Evolutionary conservation across 768 basidiomycete species (phyloP).

Genomic region (Tricholoma terreum): DNA sequence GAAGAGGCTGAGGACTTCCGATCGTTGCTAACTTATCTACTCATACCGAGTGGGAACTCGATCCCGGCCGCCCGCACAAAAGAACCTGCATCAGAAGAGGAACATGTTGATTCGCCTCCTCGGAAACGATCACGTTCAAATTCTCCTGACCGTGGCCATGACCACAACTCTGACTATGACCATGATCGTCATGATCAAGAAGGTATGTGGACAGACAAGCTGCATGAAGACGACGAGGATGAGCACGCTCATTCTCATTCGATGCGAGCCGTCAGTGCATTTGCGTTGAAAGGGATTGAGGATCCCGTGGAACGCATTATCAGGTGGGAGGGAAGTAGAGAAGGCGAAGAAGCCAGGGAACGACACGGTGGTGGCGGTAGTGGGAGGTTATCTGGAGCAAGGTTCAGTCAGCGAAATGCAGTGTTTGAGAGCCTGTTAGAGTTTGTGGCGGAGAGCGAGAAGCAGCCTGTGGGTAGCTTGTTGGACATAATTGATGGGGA

Average conservation of each 20-base stretch:
- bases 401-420: slow-evolving; percentile 63
- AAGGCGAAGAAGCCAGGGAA: not conserved
- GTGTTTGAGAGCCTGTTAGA: slow-evolving; percentile 66
- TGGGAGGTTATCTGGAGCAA: slow-evolving; percentile 37
- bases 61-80: slow-evolving; percentile 14
- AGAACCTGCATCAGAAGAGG: not conserved
- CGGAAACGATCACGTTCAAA: slow-evolving; percentile 45
- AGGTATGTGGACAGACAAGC: slow-evolving; percentile 42
- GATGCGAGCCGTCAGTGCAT: slow-evolving; percentile 10
- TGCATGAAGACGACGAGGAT: slow-evolving; percentile 32
- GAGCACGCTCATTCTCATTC: slow-evolving; percentile 5
- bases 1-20: slow-evolving; percentile 64
- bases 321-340: slow-evolving; percentile 12
- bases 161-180: not conserved
- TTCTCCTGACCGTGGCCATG: slow-evolving; percentile 29
- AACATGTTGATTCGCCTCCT: slow-evolving; percentile 34
- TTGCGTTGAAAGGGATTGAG: slow-evolving; percentile 17
- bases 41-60: slow-evolving; percentile 36
- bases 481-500: slow-evolving; percentile 57
- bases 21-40: slow-evolving; percentile 60
- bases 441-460: slow-evolving; percentile 60
- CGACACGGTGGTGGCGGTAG: slow-evolving; percentile 8
- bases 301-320: slow-evolving; percentile 26
- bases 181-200: not conserved
- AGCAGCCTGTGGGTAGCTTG: slow-evolving; percentile 63